phyloP scores from a whole-genome alignment of 805 yeast genomes.

The Wickerhamiella bombiphila region DNA sequence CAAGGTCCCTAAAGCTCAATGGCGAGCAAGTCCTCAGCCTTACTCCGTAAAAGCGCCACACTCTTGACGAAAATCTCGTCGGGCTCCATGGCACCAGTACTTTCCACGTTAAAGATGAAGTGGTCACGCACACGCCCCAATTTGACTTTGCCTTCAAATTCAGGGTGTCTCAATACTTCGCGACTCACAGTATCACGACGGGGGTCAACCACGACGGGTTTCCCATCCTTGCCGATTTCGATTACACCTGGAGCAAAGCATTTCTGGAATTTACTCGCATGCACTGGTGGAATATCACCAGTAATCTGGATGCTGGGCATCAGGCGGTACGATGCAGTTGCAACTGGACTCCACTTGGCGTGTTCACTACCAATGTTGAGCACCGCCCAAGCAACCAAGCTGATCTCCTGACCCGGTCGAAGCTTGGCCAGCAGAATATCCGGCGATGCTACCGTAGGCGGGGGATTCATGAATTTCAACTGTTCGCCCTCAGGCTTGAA shows the following conservation, averaged over 20 bases:
- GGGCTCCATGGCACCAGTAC: conserved; percentile 94
- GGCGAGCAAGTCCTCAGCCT: conserved; percentile 26
- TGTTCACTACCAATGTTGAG: conserved; percentile 90
- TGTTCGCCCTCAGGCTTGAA: conserved; percentile 91
- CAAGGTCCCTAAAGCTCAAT: background rate
- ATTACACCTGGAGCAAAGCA: conserved; percentile 93
- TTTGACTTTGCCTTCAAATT: conserved; percentile 76
- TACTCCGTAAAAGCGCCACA: conserved; percentile 69
- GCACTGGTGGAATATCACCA: conserved; percentile 58
- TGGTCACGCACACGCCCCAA: conserved; percentile 86
- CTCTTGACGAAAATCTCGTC: conserved; percentile 90
- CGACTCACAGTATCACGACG: conserved; percentile 94
- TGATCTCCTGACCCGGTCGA: conserved; percentile 94
- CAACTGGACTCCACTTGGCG: conserved; percentile 94
- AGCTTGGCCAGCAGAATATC: conserved; percentile 80
- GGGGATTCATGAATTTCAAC: conserved; percentile 51
- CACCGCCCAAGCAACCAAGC: conserved; percentile 77
- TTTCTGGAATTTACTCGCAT: conserved; percentile 64
- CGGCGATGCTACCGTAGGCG: conserved; percentile 53
- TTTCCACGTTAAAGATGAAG: conserved; percentile 86
- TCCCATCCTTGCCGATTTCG: conserved; percentile 48
- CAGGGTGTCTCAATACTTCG: conserved; percentile 87
- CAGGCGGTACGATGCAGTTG: conserved; percentile 90
- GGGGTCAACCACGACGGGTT: conserved; percentile 75
- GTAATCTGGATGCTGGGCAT: conserved; percentile 56